phyloP scores from a whole-genome alignment of 2,329 filamentous ascomycete genomes.

The Tympanopsis confertula region DNA sequence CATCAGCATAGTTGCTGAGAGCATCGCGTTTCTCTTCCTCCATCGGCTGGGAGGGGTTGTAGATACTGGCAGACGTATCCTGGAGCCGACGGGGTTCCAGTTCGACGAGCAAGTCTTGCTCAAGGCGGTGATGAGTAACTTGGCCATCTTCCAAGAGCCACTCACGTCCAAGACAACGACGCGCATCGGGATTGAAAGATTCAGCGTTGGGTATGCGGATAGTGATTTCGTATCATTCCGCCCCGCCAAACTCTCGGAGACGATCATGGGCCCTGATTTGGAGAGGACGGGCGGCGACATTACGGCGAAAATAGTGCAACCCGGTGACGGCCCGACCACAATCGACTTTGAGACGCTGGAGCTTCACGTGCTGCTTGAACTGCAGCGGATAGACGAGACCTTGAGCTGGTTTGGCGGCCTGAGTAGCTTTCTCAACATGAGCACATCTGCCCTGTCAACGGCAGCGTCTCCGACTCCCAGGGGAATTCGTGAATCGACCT shows the following conservation, averaged over 20 bases:
- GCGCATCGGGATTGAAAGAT: conserved; percentile 38
- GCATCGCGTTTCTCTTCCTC: conserved; percentile 42
- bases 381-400: conserved; percentile 73
- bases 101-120: conserved; percentile 39
- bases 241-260: conserved; percentile 40
- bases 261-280: conserved; percentile 47
- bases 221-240: conserved; percentile 56
- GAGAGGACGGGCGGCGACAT: conserved; percentile 45
- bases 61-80: conserved; percentile 32
- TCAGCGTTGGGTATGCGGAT: conserved; percentile 49
- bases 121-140: conserved; percentile 32
- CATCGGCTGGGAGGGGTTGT: conserved; percentile 40
- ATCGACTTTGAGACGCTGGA: conserved; percentile 68
- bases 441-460: conserved; percentile 69
- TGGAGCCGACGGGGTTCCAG: conserved; percentile 25
- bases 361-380: conserved; percentile 63
- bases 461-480: conserved; percentile 35
- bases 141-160: conserved; percentile 20
- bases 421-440: conserved; percentile 80
- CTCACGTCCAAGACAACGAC: conserved; percentile 15
- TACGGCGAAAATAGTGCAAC: conserved; percentile 36
- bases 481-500: conserved; percentile 14
- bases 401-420: conserved; percentile 83
- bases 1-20: conserved; percentile 31
- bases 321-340: conserved; percentile 27